phyloP scores from a whole-genome alignment of 371 early-diverging fungal genomes.

The Syncephalastrum sp. region DNA sequence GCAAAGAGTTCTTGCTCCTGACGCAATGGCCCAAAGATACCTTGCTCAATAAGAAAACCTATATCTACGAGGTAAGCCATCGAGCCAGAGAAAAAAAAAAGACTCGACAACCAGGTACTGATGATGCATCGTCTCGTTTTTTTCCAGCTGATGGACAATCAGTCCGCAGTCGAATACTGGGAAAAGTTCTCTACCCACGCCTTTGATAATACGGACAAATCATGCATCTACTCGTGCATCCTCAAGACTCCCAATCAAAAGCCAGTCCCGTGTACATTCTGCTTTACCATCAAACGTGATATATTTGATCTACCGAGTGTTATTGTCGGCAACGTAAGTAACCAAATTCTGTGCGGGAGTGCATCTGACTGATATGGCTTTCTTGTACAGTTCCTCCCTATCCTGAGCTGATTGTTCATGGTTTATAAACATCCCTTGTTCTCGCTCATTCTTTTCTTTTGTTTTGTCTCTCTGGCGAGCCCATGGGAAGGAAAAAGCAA shows the following conservation, averaged over 20 bases:
- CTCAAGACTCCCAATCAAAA: slow-evolving; percentile 63
- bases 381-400: slow-evolving; percentile 19
- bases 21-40: slow-evolving; percentile 84
- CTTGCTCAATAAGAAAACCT: slow-evolving; percentile 69
- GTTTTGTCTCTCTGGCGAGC: no score
- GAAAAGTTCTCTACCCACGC: slow-evolving; percentile 87
- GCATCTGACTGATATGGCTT: background rate
- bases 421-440: no score
- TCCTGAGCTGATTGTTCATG: slow-evolving; percentile 16
- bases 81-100: background rate
- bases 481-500: no score
- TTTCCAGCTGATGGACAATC: slow-evolving; percentile 80
- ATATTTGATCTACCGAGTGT: slow-evolving; percentile 89
- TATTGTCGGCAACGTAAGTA: slow-evolving; percentile 72
- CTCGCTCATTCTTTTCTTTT: no score
- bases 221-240: slow-evolving; percentile 77
- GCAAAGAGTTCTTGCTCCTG: slow-evolving; percentile 88
- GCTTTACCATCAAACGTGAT: slow-evolving; percentile 90
- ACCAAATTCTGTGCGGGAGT: background rate
- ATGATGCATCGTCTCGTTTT: slow-evolving; percentile 11
- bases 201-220: slow-evolving; percentile 84
- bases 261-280: slow-evolving; percentile 81
- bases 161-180: slow-evolving; percentile 90
- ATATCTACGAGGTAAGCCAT: slow-evolving; percentile 71
- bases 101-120: slow-evolving; percentile 1